Evolutionary conservation across 2,329 filamentous ascomycete species (phyloP).

Genomic region (Scortechinia acanthostroma): DNA sequence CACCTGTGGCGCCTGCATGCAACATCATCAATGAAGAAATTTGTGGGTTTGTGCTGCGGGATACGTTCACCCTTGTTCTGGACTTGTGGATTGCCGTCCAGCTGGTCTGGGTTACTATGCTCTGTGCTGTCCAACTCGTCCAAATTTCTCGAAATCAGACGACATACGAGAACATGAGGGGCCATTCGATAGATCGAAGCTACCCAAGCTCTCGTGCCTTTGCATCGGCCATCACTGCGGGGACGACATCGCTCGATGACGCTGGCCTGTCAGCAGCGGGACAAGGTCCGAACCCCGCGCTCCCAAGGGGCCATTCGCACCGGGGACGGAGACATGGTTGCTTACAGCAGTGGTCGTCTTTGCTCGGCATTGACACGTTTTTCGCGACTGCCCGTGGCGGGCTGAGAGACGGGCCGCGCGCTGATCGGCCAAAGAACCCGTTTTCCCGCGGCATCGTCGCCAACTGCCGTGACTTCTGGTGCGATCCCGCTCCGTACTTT

Average conservation of each 20-base stretch:
- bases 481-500: slow-evolving; percentile 77
- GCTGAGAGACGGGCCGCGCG: slow-evolving; percentile 54
- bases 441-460: slow-evolving; percentile 77
- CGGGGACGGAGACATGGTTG: slow-evolving; percentile 52
- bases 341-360: slow-evolving; percentile 71
- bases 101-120: slow-evolving; percentile 93
- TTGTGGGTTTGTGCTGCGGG: slow-evolving; percentile 72
- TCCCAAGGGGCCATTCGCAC: slow-evolving; percentile 27
- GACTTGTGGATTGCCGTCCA: slow-evolving; percentile 76
- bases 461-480: slow-evolving; percentile 97
- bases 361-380: slow-evolving; percentile 88
- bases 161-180: slow-evolving; percentile 93
- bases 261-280: slow-evolving; percentile 17
- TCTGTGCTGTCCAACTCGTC: slow-evolving; percentile 85
- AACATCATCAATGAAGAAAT: slow-evolving; percentile 68
- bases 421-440: slow-evolving; percentile 58
- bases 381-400: slow-evolving; percentile 66
- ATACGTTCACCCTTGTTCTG: slow-evolving; percentile 77
- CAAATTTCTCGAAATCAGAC: slow-evolving; percentile 90
- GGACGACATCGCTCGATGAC: slow-evolving; percentile 65
- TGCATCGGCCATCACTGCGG: slow-evolving; percentile 71
- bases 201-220: slow-evolving; percentile 31
- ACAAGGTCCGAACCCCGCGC: slow-evolving; percentile 26
- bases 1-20: slow-evolving; percentile 53
- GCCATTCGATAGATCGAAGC: slow-evolving; percentile 45